Evolutionary conservation across 192 early-diverging fungal species (phyloP), one percentile per base, ranked within the genome.

Genomic region (Coemansia sp.): DNA sequence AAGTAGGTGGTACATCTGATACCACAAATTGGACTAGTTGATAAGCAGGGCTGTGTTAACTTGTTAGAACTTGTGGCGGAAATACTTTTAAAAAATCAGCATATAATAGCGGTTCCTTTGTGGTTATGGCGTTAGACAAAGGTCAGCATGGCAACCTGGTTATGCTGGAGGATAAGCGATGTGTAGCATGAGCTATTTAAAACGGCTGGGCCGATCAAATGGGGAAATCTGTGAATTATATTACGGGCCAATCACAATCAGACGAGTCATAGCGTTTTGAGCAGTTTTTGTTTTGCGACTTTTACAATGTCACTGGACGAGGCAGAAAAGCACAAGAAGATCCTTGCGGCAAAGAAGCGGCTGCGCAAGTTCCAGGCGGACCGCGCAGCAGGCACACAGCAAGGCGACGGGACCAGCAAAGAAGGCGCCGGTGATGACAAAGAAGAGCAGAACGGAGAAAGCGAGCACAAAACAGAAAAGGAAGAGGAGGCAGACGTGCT

Each of bases 331-430:
- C 71, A 67, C 18, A 67, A 68, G 39, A 76, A 76, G 44, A 68
- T 76, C 5, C 44, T 69, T 9, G 72, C 72, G 3, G 72, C 72
- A n/a, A 76, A 76, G 58, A 76, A 76, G 51, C 68, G 69, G 58
- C 72, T 69, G 31, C 68, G 64, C 50, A 64, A 53, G 53, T 75
- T 75, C 57, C 71, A 75, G 44, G 65, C 61, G 42, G 64, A 64
- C 50, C 71, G 71, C 37, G 71, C 71, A 31, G 71, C 60, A 28
- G 69, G 53, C 31, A 34, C 53, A 15, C 40, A 39, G 14, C 28
- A 34, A 10, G 54, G 36, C 14, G 54, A 51, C 34, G 21, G 46
- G 21, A 46, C 28, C 17, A 5, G 11, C 16, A 16, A 30, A 23
- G 38, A 14, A 26, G 23, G 6, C 3, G 5, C 39, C 21, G 11